Conservation (phyloP, 192 early-diverging fungal genomes). For the Paraglomus occultum region DNA sequence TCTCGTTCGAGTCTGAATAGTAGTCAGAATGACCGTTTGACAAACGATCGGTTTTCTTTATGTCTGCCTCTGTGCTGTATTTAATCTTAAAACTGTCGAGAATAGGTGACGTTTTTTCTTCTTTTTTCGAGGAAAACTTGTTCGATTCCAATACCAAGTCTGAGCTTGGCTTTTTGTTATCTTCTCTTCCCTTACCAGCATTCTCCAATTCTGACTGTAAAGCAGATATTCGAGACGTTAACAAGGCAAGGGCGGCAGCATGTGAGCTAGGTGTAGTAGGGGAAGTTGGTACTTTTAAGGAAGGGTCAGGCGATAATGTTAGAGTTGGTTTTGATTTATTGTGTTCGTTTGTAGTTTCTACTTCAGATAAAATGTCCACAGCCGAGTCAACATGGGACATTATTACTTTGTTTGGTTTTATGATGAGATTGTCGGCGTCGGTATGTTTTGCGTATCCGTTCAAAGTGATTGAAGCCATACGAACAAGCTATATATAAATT, state of each 20-base stretch:
- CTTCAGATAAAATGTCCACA: too few relatives aligned
- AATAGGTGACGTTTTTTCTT: background rate
- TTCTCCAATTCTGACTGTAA: constrained; percentile 17
- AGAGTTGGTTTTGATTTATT: too few relatives aligned
- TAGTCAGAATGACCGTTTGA: constrained; percentile 1
- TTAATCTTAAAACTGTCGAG: background rate
- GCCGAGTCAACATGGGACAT: too few relatives aligned
- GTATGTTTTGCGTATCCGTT: too few relatives aligned
- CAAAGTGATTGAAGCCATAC: too few relatives aligned
- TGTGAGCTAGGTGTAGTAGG: background rate
- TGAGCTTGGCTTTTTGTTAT: background rate
- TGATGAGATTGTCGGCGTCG: too few relatives aligned
- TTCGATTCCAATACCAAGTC: background rate
- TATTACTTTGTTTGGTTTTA: too few relatives aligned
- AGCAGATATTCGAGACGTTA: constrained; percentile 20
- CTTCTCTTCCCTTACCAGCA: constrained; percentile 1
- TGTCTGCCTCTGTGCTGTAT: background rate
- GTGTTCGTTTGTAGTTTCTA: too few relatives aligned
- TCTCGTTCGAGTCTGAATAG: background rate
- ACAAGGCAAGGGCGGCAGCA: background rate
- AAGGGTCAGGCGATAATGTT: too few relatives aligned
- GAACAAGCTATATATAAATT: too few relatives aligned
- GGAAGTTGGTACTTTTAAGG: background rate
- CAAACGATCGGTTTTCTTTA: background rate
- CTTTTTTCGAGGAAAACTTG: background rate